Conservation (phyloP, 2,329 filamentous ascomycete species). For the Akanthomyces muscarius region DNA sequence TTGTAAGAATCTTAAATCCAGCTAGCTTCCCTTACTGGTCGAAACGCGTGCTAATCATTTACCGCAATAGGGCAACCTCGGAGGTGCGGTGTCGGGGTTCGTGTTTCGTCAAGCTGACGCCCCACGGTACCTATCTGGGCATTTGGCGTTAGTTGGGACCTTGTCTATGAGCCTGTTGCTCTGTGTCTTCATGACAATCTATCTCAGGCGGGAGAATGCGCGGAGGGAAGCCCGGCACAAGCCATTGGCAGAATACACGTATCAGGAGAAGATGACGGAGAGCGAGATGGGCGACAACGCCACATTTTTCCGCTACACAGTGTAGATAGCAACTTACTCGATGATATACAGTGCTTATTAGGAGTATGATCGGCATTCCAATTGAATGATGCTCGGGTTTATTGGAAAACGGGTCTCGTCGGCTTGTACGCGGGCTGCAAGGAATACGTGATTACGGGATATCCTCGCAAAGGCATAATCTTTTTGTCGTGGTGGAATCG, state of each 20-base stretch:
- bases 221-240: slow-evolving; percentile 48
- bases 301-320: slow-evolving; percentile 51
- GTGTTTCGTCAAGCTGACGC: slow-evolving; percentile 38
- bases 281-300: slow-evolving; percentile 54
- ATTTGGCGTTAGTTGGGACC: slow-evolving; percentile 54
- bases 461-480: neutral
- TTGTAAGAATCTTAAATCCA: slow-evolving; percentile 15
- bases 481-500: slow-evolving; percentile 1
- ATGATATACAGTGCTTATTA: neutral
- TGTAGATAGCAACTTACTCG: slow-evolving; percentile 30
- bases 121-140: slow-evolving; percentile 54
- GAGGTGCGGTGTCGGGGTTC: slow-evolving; percentile 33
- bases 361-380: neutral
- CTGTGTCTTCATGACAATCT: slow-evolving; percentile 52
- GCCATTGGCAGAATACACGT: slow-evolving; percentile 45
- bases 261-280: slow-evolving; percentile 50
- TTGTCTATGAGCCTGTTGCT: slow-evolving; percentile 50
- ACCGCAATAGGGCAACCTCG: slow-evolving; percentile 28
- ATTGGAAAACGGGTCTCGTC: neutral
- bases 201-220: slow-evolving; percentile 53
- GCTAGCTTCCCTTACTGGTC: neutral
- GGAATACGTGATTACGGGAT: slow-evolving; percentile 9
- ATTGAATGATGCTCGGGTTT: neutral
- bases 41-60: slow-evolving; percentile 11
- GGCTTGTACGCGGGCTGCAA: slow-evolving; percentile 2